Evolutionary conservation across 2,329 filamentous ascomycete genomes (phyloP).

Genomic region (Penicillium sp.): DNA sequence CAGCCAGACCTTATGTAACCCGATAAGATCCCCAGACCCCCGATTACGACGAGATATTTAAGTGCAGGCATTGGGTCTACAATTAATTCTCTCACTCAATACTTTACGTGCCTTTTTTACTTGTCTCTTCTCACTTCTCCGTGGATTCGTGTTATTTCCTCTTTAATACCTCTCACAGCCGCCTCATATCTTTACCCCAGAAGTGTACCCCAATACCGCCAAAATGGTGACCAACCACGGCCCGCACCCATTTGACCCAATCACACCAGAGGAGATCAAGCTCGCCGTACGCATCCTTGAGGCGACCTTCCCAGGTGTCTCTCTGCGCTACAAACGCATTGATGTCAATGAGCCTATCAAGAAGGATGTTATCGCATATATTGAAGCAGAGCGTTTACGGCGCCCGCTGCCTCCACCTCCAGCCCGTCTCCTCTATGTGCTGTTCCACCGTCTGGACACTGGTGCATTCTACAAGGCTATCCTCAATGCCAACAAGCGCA

Average conservation of each 20-base stretch:
- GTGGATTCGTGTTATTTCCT: neutral
- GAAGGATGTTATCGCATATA: slow-evolving; percentile 56
- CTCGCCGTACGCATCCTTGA: slow-evolving; percentile 38
- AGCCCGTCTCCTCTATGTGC: slow-evolving; percentile 54
- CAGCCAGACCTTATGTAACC: slow-evolving; percentile 21
- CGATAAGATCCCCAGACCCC: slow-evolving; percentile 15
- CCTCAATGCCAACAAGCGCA: slow-evolving; percentile 42
- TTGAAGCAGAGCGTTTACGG: slow-evolving; percentile 60
- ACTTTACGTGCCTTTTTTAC: neutral
- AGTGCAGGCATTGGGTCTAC: slow-evolving; percentile 2
- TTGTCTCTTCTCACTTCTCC: neutral
- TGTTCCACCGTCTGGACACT: slow-evolving; percentile 43
- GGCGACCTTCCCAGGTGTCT: slow-evolving; percentile 35
- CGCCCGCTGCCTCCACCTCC: slow-evolving; percentile 50
- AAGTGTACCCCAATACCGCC: slow-evolving; percentile 7
- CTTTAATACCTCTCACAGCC: neutral
- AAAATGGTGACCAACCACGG: slow-evolving; percentile 19
- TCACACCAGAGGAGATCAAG: slow-evolving; percentile 39
- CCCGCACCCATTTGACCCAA: slow-evolving; percentile 39
- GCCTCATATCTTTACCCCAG: neutral
- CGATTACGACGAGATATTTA: slow-evolving; percentile 7
- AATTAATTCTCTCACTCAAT: neutral
- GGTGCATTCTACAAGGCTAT: slow-evolving; percentile 42
- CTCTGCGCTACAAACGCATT: slow-evolving; percentile 61
- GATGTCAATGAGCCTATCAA: slow-evolving; percentile 65